Conservation (phyloP, 148 eudicot genomes). For the Polygonum aviculare region DNA sequence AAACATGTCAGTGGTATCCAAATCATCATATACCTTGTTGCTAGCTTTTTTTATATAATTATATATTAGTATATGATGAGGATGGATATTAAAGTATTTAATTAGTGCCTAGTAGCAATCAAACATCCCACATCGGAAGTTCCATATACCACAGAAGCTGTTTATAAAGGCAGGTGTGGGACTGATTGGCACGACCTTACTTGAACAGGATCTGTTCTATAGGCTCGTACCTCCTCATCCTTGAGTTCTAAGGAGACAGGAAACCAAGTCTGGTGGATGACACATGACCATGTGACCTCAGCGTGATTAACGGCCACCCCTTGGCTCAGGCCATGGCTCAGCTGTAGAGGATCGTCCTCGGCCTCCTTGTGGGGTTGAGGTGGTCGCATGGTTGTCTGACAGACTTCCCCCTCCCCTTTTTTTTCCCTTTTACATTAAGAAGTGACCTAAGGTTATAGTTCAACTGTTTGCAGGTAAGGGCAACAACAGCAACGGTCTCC, state of each 20-base stretch:
- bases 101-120: neutral
- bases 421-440: no score
- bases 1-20: neutral
- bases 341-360: constrained; percentile 6
- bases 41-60: no score
- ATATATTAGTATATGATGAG: no score
- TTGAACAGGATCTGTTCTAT: neutral
- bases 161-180: neutral
- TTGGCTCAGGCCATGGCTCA: neutral
- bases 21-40: no score
- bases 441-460: no score
- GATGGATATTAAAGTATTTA: neutral
- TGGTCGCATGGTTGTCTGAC: constrained; percentile 12
- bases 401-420: neutral
- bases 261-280: constrained; percentile 11
- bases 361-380: neutral
- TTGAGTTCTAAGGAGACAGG: constrained; percentile 8
- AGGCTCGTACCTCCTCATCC: neutral
- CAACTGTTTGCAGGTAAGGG: no score
- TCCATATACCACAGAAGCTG: neutral
- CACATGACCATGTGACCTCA: neutral
- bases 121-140: neutral
- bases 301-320: constrained; percentile 1
- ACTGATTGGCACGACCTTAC: neutral
- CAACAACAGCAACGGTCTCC: constrained; percentile 33